These are phyloP conservation scores for Cladorrhinum samala DNA, from an alignment of 495 filamentous ascomycete species.

Conservation along the genomic window DNA sequence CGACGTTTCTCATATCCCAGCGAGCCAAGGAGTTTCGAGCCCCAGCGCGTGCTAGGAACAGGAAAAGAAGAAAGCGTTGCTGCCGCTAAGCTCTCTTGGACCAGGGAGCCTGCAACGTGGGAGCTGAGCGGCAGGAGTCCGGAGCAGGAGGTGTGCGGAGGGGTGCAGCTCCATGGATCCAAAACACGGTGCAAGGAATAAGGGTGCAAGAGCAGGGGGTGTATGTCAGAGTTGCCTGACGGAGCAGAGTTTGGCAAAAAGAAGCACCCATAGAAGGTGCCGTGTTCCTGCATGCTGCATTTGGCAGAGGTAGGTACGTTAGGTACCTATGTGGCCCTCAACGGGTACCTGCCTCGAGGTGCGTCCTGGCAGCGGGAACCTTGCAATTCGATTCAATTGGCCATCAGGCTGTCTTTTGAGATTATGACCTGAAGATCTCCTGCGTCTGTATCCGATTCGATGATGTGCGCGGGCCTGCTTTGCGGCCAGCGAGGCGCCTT, in stretches of 20 bases:
- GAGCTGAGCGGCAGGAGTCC: constrained; percentile 16
- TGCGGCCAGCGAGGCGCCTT: constrained; percentile 10
- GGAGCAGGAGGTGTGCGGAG: constrained; percentile 27
- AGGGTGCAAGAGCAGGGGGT: constrained; percentile 20
- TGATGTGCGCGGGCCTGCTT: background rate
- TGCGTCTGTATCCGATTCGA: no score
- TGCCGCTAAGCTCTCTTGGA: constrained; percentile 23
- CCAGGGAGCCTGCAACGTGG: constrained; percentile 25
- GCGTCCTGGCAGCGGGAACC: background rate
- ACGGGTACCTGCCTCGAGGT: background rate
- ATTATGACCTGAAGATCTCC: no score
- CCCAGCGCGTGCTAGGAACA: constrained; percentile 2
- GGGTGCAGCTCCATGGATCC: constrained; percentile 36
- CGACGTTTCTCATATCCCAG: constrained; percentile 36
- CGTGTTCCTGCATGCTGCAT: background rate
- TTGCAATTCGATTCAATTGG: background rate
- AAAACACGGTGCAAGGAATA: constrained; percentile 37
- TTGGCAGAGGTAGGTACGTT: background rate
- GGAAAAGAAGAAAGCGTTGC: constrained; percentile 1
- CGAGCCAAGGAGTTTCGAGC: constrained; percentile 30
- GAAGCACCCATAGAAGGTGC: no score
- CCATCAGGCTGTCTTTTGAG: no score
- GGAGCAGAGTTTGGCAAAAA: constrained; percentile 1
- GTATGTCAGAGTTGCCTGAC: constrained; percentile 18
- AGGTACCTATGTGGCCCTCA: background rate